Conservation (phyloP, 2,329 filamentous ascomycete species). For the Talaromyces sp. region DNA sequence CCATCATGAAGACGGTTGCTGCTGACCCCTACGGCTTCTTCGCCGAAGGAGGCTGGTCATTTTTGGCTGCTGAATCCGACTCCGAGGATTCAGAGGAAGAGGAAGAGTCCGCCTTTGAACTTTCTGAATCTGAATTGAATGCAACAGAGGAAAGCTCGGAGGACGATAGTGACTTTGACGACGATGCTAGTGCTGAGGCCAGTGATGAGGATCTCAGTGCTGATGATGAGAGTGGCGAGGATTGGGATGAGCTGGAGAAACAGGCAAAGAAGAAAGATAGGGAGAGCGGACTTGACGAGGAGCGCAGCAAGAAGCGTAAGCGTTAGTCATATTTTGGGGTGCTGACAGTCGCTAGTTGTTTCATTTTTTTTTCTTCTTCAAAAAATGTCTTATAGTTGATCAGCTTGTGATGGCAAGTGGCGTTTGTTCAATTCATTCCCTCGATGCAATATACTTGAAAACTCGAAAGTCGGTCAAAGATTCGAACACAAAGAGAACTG, state of each 20-base stretch:
- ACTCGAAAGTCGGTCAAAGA: background rate
- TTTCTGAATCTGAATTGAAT: slow-evolving; percentile 76
- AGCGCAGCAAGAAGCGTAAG: slow-evolving; percentile 68
- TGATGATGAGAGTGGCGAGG: slow-evolving; percentile 75
- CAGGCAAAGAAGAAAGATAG: slow-evolving; percentile 69
- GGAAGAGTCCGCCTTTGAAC: slow-evolving; percentile 88
- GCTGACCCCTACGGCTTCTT: slow-evolving; percentile 95
- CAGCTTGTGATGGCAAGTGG: background rate
- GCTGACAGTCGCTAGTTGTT: background rate
- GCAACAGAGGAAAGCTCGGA: slow-evolving; percentile 73
- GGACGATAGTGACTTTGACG: slow-evolving; percentile 90
- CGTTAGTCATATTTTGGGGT: slow-evolving; percentile 40
- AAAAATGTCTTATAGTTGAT: slow-evolving; percentile 3
- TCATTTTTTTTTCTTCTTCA: background rate
- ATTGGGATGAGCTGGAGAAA: slow-evolving; percentile 92
- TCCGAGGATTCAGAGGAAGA: slow-evolving; percentile 76
- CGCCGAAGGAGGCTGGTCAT: slow-evolving; percentile 89
- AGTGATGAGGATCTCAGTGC: slow-evolving; percentile 56
- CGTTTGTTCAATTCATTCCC: background rate
- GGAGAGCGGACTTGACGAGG: slow-evolving; percentile 53
- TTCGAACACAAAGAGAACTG: background rate
- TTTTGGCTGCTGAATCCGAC: slow-evolving; percentile 83
- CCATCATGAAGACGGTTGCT: slow-evolving; percentile 98
- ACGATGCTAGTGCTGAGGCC: slow-evolving; percentile 77
- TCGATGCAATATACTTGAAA: background rate